Conservation (phyloP, 768 basidiomycete species). For the Gyrodon lividus region DNA sequence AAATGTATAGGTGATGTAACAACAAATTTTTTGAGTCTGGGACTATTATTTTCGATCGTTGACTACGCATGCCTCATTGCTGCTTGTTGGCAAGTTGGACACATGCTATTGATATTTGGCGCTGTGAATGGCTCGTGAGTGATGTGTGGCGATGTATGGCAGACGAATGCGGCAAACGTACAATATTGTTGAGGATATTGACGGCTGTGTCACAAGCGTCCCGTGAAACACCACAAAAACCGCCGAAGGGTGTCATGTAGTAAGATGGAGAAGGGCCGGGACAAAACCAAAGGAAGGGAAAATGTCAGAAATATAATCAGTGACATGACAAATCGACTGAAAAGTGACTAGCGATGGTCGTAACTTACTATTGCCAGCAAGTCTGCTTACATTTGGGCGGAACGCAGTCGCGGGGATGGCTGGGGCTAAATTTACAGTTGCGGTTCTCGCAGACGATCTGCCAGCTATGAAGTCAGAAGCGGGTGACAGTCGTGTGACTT, state of each 20-base stretch:
- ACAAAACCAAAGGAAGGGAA: neutral
- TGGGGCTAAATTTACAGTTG: conserved; percentile 55
- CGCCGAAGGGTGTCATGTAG: conserved; percentile 1
- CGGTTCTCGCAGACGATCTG: conserved; percentile 47
- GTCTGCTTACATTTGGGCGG: conserved; percentile 43
- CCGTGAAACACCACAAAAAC: conserved; percentile 1
- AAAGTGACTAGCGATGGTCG: conserved; percentile 1
- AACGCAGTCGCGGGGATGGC: conserved; percentile 44
- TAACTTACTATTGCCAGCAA: conserved; percentile 56
- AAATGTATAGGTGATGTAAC: conserved; percentile 22
- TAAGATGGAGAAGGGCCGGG: neutral
- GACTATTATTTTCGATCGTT: conserved; percentile 6
- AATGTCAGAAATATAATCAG: neutral
- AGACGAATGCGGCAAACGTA: conserved; percentile 20
- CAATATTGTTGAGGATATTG: conserved; percentile 48
- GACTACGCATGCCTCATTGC: conserved; percentile 23
- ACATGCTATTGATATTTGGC: conserved; percentile 41
- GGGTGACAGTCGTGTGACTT: neutral
- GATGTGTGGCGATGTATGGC: neutral
- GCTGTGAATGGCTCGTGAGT: conserved; percentile 27
- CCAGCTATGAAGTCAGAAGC: conserved; percentile 7
- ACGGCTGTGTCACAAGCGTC: conserved; percentile 28
- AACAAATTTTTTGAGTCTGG: conserved; percentile 12
- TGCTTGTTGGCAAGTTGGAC: conserved; percentile 39
- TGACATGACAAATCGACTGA: neutral